Conservation (phyloP, 2,329 filamentous ascomycete species). For the Balansia obtecta region DNA sequence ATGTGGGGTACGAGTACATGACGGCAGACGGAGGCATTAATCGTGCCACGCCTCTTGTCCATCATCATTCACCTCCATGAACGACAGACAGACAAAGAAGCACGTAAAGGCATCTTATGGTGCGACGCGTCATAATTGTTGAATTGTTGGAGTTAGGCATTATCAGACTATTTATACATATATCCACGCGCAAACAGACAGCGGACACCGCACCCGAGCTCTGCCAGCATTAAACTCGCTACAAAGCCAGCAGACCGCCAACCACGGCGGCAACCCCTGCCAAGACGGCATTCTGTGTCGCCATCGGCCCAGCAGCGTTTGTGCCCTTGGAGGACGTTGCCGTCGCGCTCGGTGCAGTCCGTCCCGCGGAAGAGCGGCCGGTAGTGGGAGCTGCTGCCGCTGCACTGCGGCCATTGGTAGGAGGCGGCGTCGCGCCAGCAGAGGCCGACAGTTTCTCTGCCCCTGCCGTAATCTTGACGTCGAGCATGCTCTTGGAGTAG, state of each 20-base stretch:
- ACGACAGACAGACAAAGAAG: too few species aligned
- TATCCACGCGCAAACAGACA: neutral
- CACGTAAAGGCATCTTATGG: too few species aligned
- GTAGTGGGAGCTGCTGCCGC: constrained; percentile 3
- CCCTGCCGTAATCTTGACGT: constrained; percentile 27
- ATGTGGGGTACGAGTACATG: too few species aligned
- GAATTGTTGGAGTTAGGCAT: neutral
- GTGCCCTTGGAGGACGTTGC: constrained; percentile 9
- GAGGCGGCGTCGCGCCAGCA: constrained; percentile 5
- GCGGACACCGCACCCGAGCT: neutral
- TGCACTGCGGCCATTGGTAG: constrained; percentile 6
- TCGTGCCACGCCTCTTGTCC: neutral
- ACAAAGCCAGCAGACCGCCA: constrained; percentile 24
- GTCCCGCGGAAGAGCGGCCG: constrained; percentile 8
- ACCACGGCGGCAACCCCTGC: constrained; percentile 22
- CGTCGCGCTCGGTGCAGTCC: constrained; percentile 6
- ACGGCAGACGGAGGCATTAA: too few species aligned
- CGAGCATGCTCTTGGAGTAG: constrained; percentile 12
- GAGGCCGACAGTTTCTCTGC: constrained; percentile 20
- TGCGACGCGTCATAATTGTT: neutral
- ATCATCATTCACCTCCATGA: too few species aligned
- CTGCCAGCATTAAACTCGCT: constrained; percentile 3
- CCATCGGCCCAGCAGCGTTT: constrained; percentile 20
- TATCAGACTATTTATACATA: neutral
- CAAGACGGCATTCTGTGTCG: constrained; percentile 22